Percentiles rank a stretch among this genome's conserved stretches.
These are phyloP conservation scores for Cytidiella melzeri DNA, from an alignment of 768 basidiomycete species.

Conservation along the genomic window DNA sequence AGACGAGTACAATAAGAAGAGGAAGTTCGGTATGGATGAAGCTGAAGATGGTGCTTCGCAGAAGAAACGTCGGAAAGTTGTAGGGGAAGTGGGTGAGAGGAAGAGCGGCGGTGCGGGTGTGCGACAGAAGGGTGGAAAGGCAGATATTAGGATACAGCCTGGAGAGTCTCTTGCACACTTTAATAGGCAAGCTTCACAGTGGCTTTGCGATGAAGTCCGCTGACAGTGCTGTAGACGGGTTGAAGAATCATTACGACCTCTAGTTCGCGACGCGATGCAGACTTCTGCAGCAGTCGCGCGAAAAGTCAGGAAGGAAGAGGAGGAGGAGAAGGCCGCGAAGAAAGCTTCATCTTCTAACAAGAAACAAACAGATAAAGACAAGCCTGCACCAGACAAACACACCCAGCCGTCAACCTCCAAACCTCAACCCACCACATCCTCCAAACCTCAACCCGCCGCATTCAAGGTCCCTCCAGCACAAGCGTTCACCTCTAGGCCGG, in stretches of 20 bases:
- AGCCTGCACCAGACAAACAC: not conserved
- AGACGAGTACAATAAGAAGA: constrained; percentile 47
- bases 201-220: not conserved
- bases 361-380: not conserved
- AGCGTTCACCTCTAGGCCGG: not conserved
- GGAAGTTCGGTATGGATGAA: constrained; percentile 21
- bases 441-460: not conserved
- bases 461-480: not conserved
- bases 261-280: constrained; percentile 56
- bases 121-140: constrained; percentile 6
- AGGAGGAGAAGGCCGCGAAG: constrained; percentile 4
- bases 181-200: constrained; percentile 46
- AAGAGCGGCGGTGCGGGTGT: constrained; percentile 5
- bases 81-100: constrained; percentile 1
- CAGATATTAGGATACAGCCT: constrained; percentile 43
- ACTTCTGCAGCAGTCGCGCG: constrained; percentile 47
- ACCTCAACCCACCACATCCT: not conserved
- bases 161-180: constrained; percentile 75
- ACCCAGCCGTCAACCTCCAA: not conserved
- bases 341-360: constrained; percentile 7
- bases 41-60: constrained; percentile 14
- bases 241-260: constrained; percentile 62
- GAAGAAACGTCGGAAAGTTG: constrained; percentile 25
- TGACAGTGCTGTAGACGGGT: constrained; percentile 48
- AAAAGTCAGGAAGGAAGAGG: constrained; percentile 35